Evolutionary conservation across 768 basidiomycete species (phyloP).

Genomic region (Tephrocybe sp.): DNA sequence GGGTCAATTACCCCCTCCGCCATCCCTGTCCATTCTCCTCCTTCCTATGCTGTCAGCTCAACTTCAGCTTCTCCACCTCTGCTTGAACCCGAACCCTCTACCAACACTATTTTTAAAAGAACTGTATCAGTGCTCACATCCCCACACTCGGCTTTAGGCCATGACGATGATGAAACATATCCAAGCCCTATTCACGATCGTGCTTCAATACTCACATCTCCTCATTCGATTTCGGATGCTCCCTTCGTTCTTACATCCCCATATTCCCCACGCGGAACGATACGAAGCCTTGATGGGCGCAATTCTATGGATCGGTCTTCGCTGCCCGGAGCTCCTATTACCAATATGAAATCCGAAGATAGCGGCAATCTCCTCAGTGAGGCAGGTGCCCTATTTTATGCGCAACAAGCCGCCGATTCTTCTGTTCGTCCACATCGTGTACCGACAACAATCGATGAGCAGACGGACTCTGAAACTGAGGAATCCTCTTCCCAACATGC

Average conservation of each 20-base stretch:
- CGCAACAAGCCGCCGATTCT: slow-evolving; percentile 41
- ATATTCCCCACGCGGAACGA: slow-evolving; percentile 26
- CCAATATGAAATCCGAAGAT: slow-evolving; percentile 25
- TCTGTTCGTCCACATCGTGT: slow-evolving; percentile 30
- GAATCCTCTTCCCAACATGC: slow-evolving; percentile 17
- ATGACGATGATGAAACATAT: slow-evolving; percentile 9
- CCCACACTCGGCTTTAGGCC: slow-evolving; percentile 22
- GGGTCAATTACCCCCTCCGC: neutral
- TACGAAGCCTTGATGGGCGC: slow-evolving; percentile 13
- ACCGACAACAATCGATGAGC: slow-evolving; percentile 43
- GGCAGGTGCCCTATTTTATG: slow-evolving; percentile 66
- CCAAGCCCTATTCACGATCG: slow-evolving; percentile 3
- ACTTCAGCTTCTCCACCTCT: slow-evolving; percentile 1
- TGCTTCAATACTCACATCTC: slow-evolving; percentile 31
- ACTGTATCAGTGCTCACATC: slow-evolving; percentile 32
- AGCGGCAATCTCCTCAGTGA: slow-evolving; percentile 44
- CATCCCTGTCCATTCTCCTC: slow-evolving; percentile 1
- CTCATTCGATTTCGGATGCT: slow-evolving; percentile 20
- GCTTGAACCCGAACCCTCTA: slow-evolving; percentile 4
- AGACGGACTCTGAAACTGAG: slow-evolving; percentile 34
- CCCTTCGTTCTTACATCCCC: slow-evolving; percentile 32
- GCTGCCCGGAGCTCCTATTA: slow-evolving; percentile 19
- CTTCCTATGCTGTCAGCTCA: slow-evolving; percentile 1
- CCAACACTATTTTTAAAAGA: slow-evolving; percentile 2
- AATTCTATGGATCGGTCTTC: slow-evolving; percentile 9